These are phyloP conservation scores for Cladosporium velox DNA, from an alignment of 2,329 filamentous ascomycete species.

Conservation along the genomic window DNA sequence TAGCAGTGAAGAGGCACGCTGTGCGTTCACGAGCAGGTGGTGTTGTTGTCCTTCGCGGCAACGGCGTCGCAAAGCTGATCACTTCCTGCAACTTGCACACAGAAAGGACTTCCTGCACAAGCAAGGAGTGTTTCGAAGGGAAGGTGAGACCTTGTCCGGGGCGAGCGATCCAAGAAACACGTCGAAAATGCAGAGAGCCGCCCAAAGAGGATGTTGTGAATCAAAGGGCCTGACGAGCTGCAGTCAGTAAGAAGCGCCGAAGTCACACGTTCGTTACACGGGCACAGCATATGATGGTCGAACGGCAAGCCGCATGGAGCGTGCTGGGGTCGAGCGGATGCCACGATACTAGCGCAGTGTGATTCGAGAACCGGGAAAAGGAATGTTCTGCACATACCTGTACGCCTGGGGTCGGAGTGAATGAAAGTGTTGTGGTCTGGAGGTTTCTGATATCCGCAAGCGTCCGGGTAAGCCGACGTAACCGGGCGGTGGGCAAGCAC, in stretches of 20 bases:
- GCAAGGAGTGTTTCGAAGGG: slow-evolving; percentile 14
- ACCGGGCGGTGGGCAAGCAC: slow-evolving; percentile 6
- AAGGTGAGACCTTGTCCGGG: slow-evolving; percentile 11
- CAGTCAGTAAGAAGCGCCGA: slow-evolving; percentile 20
- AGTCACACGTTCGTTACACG: slow-evolving; percentile 14
- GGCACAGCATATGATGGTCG: slow-evolving; percentile 10
- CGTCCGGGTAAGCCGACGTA: slow-evolving; percentile 3
- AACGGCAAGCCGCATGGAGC: slow-evolving; percentile 16
- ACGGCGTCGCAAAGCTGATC: slow-evolving; percentile 12
- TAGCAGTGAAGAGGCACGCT: neutral
- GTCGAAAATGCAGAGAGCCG: slow-evolving; percentile 18
- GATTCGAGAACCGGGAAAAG: slow-evolving; percentile 18
- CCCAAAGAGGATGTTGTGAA: slow-evolving; percentile 9
- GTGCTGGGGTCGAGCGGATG: neutral
- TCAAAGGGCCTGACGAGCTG: neutral
- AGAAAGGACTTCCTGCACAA: slow-evolving; percentile 13
- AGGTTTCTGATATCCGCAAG: slow-evolving; percentile 1
- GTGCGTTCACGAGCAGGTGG: slow-evolving; percentile 11
- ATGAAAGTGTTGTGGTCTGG: slow-evolving; percentile 9
- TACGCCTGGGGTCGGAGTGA: slow-evolving; percentile 14
- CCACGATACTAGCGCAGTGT: slow-evolving; percentile 17
- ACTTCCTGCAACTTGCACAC: slow-evolving; percentile 8
- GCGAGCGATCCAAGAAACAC: slow-evolving; percentile 7
- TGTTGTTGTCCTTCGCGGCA: slow-evolving; percentile 12
- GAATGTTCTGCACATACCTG: slow-evolving; percentile 16